Base-by-base conservation (phyloP, 1,284 basidiomycete genomes). In the Apiotrichum laibachii region DNA sequence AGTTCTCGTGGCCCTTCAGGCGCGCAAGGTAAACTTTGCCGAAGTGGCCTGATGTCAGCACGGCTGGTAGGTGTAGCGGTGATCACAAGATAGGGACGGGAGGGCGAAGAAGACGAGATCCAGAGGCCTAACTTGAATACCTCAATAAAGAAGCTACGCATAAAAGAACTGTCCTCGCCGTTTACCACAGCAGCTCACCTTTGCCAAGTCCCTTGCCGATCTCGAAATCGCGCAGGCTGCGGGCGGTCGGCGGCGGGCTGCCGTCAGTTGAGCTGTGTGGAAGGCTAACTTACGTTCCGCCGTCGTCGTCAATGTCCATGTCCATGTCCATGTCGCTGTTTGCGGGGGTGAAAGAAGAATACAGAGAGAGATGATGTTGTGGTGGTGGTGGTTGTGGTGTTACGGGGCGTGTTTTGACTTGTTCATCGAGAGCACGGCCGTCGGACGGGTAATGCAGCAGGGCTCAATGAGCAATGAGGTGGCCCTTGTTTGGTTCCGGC, bases 11-110 rank as follows among this genome's bases (percentile, higher is more conserved):
- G 57, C 81, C 73, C 71, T 90, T 92, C 4, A 93, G 95, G 52
- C 94, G 86, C 40, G 95, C 92, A 86, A 98, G 93, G 82, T 98
- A 98, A 35, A 99, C 95, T 1, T 90, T 89, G 0, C 95, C 95
- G 67, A 97, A 98, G 46, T 71, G 67, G 22, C 73, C 73, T 72
- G 48, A 9, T 33, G 43, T 55, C 22, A 48, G 55, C 18, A 31
- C 13, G n/a, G 15, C 42, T 31, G 1, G 40, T 10, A 47, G 26
- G 15, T 5, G 19, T 12, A 35, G 37, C 13, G 37, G 15, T 6
- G 31, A 39, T 34, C 39, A 35, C 34, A 37, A 34, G 7, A 18
- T 21, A 18, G 15, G 26, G 9, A 44, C 19, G 15, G 4, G 47
- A 8, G 33, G 18, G 8, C 15, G 8, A 16, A 10, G 8, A 8